Evolutionary conservation across 2,329 filamentous ascomycete genomes (phyloP).

Genomic region (Sporothrix variecibatus): DNA sequence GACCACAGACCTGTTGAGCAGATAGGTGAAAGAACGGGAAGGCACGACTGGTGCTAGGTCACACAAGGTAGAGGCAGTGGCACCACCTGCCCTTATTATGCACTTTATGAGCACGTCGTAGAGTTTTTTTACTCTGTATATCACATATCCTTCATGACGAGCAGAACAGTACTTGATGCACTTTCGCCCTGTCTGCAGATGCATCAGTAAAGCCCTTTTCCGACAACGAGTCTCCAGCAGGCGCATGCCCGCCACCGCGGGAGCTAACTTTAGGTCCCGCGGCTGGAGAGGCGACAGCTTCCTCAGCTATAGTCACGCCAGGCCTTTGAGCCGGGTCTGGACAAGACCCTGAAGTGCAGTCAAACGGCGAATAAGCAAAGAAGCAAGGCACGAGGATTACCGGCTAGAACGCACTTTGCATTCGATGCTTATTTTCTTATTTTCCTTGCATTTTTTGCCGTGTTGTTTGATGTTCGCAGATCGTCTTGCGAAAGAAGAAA

Average conservation of each 20-base stretch:
- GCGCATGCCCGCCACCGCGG: neutral
- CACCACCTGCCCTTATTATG: neutral
- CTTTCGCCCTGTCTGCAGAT: neutral
- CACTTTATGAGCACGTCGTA: neutral
- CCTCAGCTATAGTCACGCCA: neutral
- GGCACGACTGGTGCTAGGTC: neutral
- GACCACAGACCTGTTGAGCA: neutral
- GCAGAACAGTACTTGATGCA: too few relatives aligned
- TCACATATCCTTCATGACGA: neutral
- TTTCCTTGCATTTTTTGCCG: neutral
- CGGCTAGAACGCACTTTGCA: neutral
- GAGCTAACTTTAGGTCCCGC: constrained; percentile 17
- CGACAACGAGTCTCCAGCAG: neutral
- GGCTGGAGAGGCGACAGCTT: neutral
- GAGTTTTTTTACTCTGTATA: neutral
- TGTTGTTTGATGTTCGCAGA: constrained; percentile 7
- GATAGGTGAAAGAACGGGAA: neutral
- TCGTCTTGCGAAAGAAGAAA: neutral
- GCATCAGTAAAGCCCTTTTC: neutral
- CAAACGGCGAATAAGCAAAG: neutral
- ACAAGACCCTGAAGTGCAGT: neutral
- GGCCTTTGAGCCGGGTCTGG: neutral
- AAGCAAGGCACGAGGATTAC: neutral
- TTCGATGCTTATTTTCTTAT: neutral
- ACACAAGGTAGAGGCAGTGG: neutral